Evolutionary conservation across 2,329 filamentous ascomycete genomes (phyloP), one percentile per base, ranked within the genome.

Genomic region (Hypoxylon sp.): DNA sequence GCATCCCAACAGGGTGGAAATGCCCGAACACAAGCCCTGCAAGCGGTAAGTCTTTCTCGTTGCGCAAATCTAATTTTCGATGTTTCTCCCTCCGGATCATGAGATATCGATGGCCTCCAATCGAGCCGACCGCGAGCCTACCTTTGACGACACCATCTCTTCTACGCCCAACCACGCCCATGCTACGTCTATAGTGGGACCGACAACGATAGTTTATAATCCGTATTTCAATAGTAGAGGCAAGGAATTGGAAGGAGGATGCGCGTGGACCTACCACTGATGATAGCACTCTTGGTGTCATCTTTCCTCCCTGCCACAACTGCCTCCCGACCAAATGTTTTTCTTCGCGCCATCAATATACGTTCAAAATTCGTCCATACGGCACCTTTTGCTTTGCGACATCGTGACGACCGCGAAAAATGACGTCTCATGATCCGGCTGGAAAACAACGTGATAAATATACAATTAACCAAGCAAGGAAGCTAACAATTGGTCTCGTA

Each of bases 401-500:
- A 52, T 3, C 24, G 24, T 17, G 3, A 35, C 13, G 13, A 31
- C 13, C 5, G 19, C 63, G 71, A 61, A 24, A 26, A 22, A 59
- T 62, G 57, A 70, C 42, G 67, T 65, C 58, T 68, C 60, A 66
- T 70, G 66, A 73, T 70, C 60, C 64, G 62, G 69, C 70, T 67
- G 24, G 52, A 26, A 47, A 59, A 66, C 29, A 39, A 46, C 53
- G 22, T 59, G 66, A 46, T 42, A 58, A 19, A 37, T 52, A 63
- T 39, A 9, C 17, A 17, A 42, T 22, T 55, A 69, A 64, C 72
- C 54, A 67, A 65, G 72, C 66, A 70, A 46, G 24, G 33, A 63
- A 53, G 90, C 93, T 86, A 91, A 97, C 94, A 83, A 91, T 91
- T 88, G 97, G 93, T 74, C 59, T 59, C 47, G 29, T 80, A 99